Evolutionary conservation across 2,329 filamentous ascomycete genomes (phyloP).

Genomic region (Penicillium sp.): DNA sequence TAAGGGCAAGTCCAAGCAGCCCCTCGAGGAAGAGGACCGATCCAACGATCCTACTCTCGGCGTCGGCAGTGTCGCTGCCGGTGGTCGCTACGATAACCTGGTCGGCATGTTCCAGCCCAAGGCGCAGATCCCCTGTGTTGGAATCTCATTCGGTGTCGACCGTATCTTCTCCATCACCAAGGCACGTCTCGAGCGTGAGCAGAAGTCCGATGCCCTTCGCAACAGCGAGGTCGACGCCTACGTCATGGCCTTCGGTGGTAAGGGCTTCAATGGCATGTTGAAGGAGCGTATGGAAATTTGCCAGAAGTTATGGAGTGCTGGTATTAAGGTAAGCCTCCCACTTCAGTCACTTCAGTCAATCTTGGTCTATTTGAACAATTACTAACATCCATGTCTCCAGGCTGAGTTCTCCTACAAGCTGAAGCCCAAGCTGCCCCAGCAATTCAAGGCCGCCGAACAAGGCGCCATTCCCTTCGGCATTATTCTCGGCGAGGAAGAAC

Average conservation of each 20-base stretch:
- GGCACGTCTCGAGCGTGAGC: slow-evolving; percentile 57
- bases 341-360: neutral
- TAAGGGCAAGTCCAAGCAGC: slow-evolving; percentile 47
- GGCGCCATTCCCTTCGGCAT: slow-evolving; percentile 74
- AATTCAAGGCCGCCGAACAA: slow-evolving; percentile 83
- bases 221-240: slow-evolving; percentile 77
- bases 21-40: slow-evolving; percentile 55
- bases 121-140: slow-evolving; percentile 76
- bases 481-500: slow-evolving; percentile 84
- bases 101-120: slow-evolving; percentile 90
- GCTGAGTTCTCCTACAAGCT: slow-evolving; percentile 83
- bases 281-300: slow-evolving; percentile 76
- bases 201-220: slow-evolving; percentile 48
- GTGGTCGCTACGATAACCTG: slow-evolving; percentile 83
- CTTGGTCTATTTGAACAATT: neutral
- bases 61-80: slow-evolving; percentile 79
- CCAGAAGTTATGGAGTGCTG: slow-evolving; percentile 70
- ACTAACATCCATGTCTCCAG: slow-evolving; percentile 30
- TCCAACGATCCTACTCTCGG: slow-evolving; percentile 72
- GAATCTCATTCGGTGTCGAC: slow-evolving; percentile 89
- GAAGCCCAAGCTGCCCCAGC: slow-evolving; percentile 76
- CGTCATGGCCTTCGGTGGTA: slow-evolving; percentile 89
- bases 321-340: slow-evolving; percentile 58
- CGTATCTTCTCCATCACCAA: slow-evolving; percentile 90
- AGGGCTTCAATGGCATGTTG: slow-evolving; percentile 70